These are phyloP conservation scores for Backusella tuberculispora DNA, from an alignment of 192 early-diverging fungal species.

Conservation along the genomic window DNA sequence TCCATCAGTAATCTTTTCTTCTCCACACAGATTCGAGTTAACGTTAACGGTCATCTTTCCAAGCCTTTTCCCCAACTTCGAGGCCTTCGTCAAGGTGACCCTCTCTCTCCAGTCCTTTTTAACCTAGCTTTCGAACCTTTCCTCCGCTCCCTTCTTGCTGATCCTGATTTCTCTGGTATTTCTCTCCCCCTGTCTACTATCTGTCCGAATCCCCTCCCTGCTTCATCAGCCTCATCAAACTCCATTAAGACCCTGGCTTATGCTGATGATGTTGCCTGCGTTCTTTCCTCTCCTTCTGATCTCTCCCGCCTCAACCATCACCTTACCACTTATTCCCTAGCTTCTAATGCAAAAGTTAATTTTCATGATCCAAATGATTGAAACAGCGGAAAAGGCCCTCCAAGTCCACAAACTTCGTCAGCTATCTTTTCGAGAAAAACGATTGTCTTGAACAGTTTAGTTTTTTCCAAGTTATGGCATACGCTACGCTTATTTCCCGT, in stretches of 20 bases:
- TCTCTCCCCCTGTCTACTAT: not conserved
- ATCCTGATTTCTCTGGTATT: not conserved
- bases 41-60: conserved; percentile 24
- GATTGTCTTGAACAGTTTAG: too few relatives aligned
- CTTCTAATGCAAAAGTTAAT: conserved; percentile 13
- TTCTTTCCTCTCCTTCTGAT: not conserved
- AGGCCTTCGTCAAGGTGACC: conserved; percentile 39
- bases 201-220: not conserved
- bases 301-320: not conserved
- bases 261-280: conserved; percentile 25
- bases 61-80: conserved; percentile 8
- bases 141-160: not conserved
- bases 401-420: too few relatives aligned
- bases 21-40: conserved; percentile 14
- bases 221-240: not conserved
- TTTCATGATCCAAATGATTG: not conserved
- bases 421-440: too few relatives aligned
- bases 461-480: too few relatives aligned
- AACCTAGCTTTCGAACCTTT: conserved; percentile 37
- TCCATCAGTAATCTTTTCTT: conserved; percentile 31
- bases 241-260: not conserved
- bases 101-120: too few relatives aligned
- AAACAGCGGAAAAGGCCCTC: too few relatives aligned
- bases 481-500: too few relatives aligned
- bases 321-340: not conserved